These are phyloP conservation scores for Rhododendron vialii DNA, from an alignment of 148 eudicot genomes.

Conservation along the genomic window DNA sequence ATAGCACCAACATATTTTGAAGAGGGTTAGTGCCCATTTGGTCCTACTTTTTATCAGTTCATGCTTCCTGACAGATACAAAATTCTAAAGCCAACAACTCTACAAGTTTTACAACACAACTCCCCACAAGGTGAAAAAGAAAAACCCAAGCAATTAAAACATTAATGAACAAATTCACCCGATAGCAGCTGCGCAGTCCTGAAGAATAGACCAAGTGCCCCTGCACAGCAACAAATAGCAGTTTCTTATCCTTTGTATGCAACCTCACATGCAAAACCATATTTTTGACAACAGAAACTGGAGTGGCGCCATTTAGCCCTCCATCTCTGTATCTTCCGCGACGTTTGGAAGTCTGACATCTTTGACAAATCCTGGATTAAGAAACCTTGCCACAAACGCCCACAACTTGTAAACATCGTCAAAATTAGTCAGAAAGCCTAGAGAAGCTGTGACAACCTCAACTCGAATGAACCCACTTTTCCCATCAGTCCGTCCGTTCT, in stretches of 20 bases:
- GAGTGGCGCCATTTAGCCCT: slow-evolving; percentile 1
- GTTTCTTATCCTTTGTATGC: background rate
- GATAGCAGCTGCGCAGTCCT: slow-evolving; percentile 1
- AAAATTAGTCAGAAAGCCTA: slow-evolving; percentile 76
- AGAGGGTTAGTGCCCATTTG: background rate
- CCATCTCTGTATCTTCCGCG: slow-evolving; percentile 53
- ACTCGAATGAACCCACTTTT: slow-evolving; percentile 70
- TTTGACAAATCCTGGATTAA: slow-evolving; percentile 62
- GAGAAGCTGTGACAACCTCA: slow-evolving; percentile 94
- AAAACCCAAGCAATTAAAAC: slow-evolving; percentile 24
- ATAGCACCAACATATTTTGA: slow-evolving; percentile 8
- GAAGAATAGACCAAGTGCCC: slow-evolving; percentile 7
- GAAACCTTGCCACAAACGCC: slow-evolving; percentile 89
- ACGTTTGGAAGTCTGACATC: slow-evolving; percentile 63
- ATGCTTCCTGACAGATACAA: slow-evolving; percentile 21
- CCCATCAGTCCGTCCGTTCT: slow-evolving; percentile 54
- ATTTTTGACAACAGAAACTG: slow-evolving; percentile 3
- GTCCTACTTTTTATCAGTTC: slow-evolving; percentile 12
- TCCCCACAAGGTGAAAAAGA: slow-evolving; percentile 9
- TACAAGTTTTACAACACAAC: slow-evolving; percentile 21
- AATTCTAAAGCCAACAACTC: slow-evolving; percentile 25
- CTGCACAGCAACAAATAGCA: background rate
- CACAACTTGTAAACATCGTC: slow-evolving; percentile 92
- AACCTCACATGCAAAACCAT: slow-evolving; percentile 7
- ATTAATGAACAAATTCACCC: slow-evolving; percentile 30